These are phyloP conservation scores for Linaria vulgaris DNA, from an alignment of 257 asterid genomes.

Conservation along the genomic window DNA sequence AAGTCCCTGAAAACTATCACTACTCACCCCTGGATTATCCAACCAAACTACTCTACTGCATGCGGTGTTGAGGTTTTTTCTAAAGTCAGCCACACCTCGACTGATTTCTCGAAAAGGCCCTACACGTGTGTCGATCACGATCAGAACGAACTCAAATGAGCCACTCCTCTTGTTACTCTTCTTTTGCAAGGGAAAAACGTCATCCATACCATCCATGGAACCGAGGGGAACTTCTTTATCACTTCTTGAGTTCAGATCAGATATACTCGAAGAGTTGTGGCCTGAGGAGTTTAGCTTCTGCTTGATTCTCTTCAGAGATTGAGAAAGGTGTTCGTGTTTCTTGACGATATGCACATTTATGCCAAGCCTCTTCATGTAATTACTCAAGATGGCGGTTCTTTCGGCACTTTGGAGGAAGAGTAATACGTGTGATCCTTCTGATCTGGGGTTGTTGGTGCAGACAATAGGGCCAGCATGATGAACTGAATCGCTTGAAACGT, in stretches of 20 bases:
- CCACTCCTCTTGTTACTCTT: constrained; percentile 13
- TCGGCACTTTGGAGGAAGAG: constrained; percentile 52
- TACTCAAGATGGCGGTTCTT: constrained; percentile 40
- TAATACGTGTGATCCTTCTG: constrained; percentile 50
- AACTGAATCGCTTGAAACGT: constrained; percentile 24
- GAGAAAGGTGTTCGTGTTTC: constrained; percentile 45
- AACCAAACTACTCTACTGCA: constrained; percentile 57
- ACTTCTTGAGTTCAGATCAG: constrained; percentile 31
- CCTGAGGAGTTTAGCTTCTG: constrained; percentile 22
- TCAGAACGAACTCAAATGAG: constrained; percentile 27
- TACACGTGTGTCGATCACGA: constrained; percentile 50
- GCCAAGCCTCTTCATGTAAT: constrained; percentile 50
- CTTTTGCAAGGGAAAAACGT: constrained; percentile 16
- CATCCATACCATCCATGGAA: constrained; percentile 38
- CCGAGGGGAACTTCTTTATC: too few relatives aligned
- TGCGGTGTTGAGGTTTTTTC: constrained; percentile 39
- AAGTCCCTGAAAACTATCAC: constrained; percentile 31
- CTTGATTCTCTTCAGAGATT: constrained; percentile 42
- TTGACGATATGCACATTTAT: constrained; percentile 49
- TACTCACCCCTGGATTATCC: constrained; percentile 32
- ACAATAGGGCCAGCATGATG: constrained; percentile 26
- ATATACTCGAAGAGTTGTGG: constrained; percentile 29
- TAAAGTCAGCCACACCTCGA: constrained; percentile 53
- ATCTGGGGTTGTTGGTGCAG: constrained; percentile 34
- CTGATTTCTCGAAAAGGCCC: constrained; percentile 48